Conservation (phyloP, 202 grass and related monocot genomes). For the Bolboschoenoplectus hybrid region DNA sequence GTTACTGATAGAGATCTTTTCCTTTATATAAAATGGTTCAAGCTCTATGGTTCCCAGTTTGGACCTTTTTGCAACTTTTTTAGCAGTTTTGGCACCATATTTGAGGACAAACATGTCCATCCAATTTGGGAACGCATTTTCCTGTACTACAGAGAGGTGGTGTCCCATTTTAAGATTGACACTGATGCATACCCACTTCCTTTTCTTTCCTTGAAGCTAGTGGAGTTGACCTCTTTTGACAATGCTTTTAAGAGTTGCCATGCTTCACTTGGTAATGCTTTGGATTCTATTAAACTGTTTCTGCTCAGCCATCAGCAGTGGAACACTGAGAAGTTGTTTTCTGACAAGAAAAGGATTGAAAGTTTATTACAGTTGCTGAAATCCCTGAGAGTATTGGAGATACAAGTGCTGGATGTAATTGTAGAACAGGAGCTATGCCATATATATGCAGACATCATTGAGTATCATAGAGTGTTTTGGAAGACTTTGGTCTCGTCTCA, state of each 20-base stretch:
- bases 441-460: conserved; percentile 66
- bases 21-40: conserved; percentile 65
- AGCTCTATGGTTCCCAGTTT: conserved; percentile 57
- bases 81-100: conserved; percentile 51
- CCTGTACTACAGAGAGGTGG: conserved; percentile 52
- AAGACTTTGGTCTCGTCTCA: conserved; percentile 62
- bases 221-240: conserved; percentile 53
- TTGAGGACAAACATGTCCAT: conserved; percentile 55
- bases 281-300: conserved; percentile 61
- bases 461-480: conserved; percentile 86
- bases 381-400: conserved; percentile 66
- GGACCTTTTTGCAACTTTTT: conserved; percentile 76
- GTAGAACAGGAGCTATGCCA: conserved; percentile 42
- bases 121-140: conserved; percentile 77
- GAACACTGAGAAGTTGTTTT: conserved; percentile 55
- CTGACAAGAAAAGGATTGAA: conserved; percentile 47
- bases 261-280: conserved; percentile 44
- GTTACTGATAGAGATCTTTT: conserved; percentile 62
- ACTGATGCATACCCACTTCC: conserved; percentile 54
- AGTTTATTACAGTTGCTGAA: conserved; percentile 51
- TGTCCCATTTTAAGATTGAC: conserved; percentile 64
- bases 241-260: conserved; percentile 47
- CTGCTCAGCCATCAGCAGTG: conserved; percentile 69
- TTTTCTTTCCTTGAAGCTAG: conserved; percentile 57
- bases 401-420: conserved; percentile 57